Evolutionary conservation across 495 filamentous ascomycete species (phyloP).

Genomic region (Neurospora terricola): DNA sequence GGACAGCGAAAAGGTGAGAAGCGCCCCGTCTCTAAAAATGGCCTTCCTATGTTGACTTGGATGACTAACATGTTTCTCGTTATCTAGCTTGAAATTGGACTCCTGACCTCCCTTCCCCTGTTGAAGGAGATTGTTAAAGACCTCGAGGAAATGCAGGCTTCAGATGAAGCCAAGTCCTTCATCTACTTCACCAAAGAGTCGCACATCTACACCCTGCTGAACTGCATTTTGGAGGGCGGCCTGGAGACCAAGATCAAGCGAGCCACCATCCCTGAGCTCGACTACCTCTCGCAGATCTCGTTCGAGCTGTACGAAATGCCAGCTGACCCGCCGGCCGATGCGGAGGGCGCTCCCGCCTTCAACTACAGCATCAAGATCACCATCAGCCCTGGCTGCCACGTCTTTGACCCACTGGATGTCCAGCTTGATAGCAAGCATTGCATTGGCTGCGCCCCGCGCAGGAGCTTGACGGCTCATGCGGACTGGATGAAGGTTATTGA

Average conservation of each 20-base stretch:
- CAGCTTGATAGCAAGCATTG: slow-evolving; percentile 91
- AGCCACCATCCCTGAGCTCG: slow-evolving; percentile 88
- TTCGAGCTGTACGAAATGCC: slow-evolving; percentile 96
- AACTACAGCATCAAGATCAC: slow-evolving; percentile 94
- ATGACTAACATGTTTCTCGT: slow-evolving; percentile 3
- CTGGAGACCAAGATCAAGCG: slow-evolving; percentile 84
- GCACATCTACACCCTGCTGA: slow-evolving; percentile 95
- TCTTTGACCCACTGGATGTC: slow-evolving; percentile 89
- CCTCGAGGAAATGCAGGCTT: slow-evolving; percentile 94
- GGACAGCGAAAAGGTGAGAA: slow-evolving; percentile 65
- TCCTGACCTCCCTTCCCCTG: slow-evolving; percentile 84
- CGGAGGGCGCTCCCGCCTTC: slow-evolving; percentile 44
- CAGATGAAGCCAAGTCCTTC: slow-evolving; percentile 84
- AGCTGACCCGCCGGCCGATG: slow-evolving; percentile 47
- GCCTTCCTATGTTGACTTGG: neutral
- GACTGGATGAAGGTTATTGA: slow-evolving; percentile 96
- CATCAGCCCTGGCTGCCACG: slow-evolving; percentile 90
- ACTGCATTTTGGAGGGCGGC: slow-evolving; percentile 94
- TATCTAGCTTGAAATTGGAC: slow-evolving; percentile 72
- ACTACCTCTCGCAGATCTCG: slow-evolving; percentile 95
- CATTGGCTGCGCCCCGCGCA: slow-evolving; percentile 80
- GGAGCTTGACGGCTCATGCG: slow-evolving; percentile 81
- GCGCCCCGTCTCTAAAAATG: neutral
- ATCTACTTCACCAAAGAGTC: slow-evolving; percentile 99
- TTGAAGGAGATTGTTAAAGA: slow-evolving; percentile 93